Conservation (phyloP, 345 rosid species). For the Moricandia arvensis region DNA sequence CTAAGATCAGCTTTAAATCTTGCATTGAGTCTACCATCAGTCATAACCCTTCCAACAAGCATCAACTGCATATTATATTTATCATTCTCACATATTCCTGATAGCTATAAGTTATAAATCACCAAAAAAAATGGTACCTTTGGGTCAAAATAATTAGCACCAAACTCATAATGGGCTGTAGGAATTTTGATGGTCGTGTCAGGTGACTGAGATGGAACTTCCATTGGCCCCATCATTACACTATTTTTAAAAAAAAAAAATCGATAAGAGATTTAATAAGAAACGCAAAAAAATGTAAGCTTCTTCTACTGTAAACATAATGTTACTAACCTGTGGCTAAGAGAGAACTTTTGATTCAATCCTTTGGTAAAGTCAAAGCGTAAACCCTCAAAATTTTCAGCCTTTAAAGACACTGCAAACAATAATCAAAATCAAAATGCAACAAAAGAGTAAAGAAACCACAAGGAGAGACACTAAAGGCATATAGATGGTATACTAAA, state of each 20-base stretch:
- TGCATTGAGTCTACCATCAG: conserved; percentile 88
- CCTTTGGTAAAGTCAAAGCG: conserved; percentile 92
- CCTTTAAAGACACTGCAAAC: conserved; percentile 86
- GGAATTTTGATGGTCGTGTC: conserved; percentile 80
- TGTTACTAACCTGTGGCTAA: conserved; percentile 71
- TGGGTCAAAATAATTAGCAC: conserved; percentile 85
- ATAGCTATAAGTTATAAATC: background rate
- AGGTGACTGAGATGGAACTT: conserved; percentile 83
- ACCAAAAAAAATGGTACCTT: conserved; percentile 27
- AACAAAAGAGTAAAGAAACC: background rate
- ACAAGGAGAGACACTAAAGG: background rate
- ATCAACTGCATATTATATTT: conserved; percentile 49
- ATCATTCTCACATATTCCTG: conserved; percentile 14
- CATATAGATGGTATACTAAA: conserved; percentile 12
- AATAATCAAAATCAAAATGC: too few species aligned
- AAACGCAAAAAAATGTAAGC: background rate
- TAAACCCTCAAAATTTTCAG: conserved; percentile 89
- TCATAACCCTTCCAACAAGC: conserved; percentile 89
- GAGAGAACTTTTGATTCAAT: conserved; percentile 82
- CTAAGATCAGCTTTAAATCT: conserved; percentile 86
- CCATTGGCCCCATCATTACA: conserved; percentile 87
- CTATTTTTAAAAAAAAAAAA: conserved; percentile 46
- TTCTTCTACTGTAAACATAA: background rate
- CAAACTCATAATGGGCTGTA: conserved; percentile 88
- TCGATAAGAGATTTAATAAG: conserved; percentile 9